phyloP scores from a whole-genome alignment of 257 asterid genomes.

The Nicotiana tabacum region DNA sequence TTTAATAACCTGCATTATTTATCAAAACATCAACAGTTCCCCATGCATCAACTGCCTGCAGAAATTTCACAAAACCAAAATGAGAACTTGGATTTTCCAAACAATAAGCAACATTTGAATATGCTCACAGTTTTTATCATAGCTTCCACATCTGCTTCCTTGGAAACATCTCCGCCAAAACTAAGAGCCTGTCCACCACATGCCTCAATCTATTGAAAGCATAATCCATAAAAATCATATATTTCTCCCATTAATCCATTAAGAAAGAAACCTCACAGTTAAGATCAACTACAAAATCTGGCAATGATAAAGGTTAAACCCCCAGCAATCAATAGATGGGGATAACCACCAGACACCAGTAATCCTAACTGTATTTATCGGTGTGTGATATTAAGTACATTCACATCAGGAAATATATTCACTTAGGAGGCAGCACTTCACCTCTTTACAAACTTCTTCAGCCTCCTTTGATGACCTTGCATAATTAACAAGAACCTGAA shows the following conservation, averaged over 20 bases:
- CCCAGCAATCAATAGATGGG: neutral
- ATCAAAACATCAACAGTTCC: constrained; percentile 82
- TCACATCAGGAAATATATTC: neutral
- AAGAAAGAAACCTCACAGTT: neutral
- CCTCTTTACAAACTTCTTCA: constrained; percentile 73
- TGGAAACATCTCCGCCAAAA: constrained; percentile 93
- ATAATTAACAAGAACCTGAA: constrained; percentile 90
- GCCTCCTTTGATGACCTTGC: constrained; percentile 99
- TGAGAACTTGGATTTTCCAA: constrained; percentile 17
- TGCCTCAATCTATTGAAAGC: constrained; percentile 62
- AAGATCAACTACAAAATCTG: neutral
- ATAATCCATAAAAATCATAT: neutral
- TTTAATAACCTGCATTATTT: constrained; percentile 80
- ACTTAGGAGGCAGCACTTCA: neutral
- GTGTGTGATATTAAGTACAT: neutral
- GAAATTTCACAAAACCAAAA: constrained; percentile 22
- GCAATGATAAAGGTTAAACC: neutral
- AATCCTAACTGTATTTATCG: neutral
- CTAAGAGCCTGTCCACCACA: constrained; percentile 82
- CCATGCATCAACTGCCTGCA: constrained; percentile 92
- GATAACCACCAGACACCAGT: neutral
- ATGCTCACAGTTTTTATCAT: constrained; percentile 83
- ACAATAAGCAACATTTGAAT: neutral
- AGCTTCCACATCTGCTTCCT: constrained; percentile 85
- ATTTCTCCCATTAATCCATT: neutral